phyloP scores from a whole-genome alignment of 202 grass and related monocot species.

The Eragrostis tef region DNA sequence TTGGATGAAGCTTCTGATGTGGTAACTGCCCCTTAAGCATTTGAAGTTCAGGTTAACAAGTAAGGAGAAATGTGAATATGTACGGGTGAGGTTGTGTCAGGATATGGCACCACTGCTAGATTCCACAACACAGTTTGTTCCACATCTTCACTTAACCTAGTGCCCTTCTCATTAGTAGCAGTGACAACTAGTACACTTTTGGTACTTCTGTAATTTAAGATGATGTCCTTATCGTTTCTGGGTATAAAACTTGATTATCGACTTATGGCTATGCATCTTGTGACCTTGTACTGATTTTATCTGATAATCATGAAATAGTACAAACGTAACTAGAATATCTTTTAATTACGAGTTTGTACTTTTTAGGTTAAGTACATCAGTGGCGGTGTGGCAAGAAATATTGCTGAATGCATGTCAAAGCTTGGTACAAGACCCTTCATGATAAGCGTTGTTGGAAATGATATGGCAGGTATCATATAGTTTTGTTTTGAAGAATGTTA shows the following conservation, averaged over 20 bases:
- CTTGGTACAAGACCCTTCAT: constrained; percentile 76
- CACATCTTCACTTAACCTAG: neutral
- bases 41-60: too few species aligned
- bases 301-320: constrained; percentile 9
- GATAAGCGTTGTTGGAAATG: constrained; percentile 86
- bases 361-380: constrained; percentile 73
- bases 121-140: neutral
- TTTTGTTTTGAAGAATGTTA: constrained; percentile 1
- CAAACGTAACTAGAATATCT: constrained; percentile 2
- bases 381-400: constrained; percentile 91
- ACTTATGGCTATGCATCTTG: neutral
- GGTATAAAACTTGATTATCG: neutral
- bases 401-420: constrained; percentile 96
- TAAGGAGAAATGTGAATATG: too few species aligned
- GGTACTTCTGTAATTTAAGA: neutral
- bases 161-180: neutral
- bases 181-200: too few species aligned
- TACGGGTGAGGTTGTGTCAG: too few species aligned
- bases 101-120: too few species aligned
- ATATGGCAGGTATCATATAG: constrained; percentile 72
- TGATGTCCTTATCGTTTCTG: neutral
- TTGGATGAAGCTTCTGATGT: too few species aligned
- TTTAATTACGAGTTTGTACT: constrained; percentile 32
- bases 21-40: too few species aligned
- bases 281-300: constrained; percentile 28